Conservation (phyloP, 2,329 filamentous ascomycete genomes). For the Epichloe amarillans region DNA sequence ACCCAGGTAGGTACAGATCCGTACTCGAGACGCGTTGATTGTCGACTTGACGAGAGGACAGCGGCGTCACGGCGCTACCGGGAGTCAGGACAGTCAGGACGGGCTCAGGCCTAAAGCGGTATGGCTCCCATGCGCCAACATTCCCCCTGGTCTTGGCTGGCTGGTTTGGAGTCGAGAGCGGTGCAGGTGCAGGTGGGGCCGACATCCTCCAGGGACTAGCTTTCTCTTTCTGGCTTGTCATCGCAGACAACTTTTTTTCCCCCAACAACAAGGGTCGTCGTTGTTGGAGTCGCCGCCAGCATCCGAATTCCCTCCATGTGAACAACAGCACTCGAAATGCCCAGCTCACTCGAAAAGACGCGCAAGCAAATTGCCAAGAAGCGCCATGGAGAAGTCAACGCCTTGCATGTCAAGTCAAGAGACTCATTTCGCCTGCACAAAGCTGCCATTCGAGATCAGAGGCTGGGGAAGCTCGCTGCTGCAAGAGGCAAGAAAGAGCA, state of each 20-base stretch:
- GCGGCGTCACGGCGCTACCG: too few relatives aligned
- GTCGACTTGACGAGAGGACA: too few relatives aligned
- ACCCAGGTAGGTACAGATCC: too few relatives aligned
- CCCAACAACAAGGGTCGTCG: not conserved
- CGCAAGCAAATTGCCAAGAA: conserved; percentile 87
- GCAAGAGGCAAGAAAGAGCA: conserved; percentile 61
- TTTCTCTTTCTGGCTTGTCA: not conserved
- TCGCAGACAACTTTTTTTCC: conserved; percentile 1
- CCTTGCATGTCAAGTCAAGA: conserved; percentile 77
- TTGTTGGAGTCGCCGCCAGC: not conserved
- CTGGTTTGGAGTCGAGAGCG: too few relatives aligned
- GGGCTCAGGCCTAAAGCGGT: not conserved
- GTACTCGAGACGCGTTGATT: too few relatives aligned
- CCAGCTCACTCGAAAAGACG: conserved; percentile 66
- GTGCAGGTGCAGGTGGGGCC: too few relatives aligned
- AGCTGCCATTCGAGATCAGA: conserved; percentile 70
- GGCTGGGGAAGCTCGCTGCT: conserved; percentile 59
- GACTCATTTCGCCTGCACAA: conserved; percentile 71
- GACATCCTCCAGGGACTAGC: not conserved
- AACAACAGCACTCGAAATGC: conserved; percentile 40
- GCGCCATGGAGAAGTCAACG: conserved; percentile 56
- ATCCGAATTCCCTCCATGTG: not conserved
- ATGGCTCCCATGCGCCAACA: conserved; percentile 2
- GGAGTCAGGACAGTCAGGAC: not conserved
- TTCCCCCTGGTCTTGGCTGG: not conserved